Evolutionary conservation across 2,329 filamentous ascomycete species (phyloP).

Genomic region (Cyphellophora attinorum): DNA sequence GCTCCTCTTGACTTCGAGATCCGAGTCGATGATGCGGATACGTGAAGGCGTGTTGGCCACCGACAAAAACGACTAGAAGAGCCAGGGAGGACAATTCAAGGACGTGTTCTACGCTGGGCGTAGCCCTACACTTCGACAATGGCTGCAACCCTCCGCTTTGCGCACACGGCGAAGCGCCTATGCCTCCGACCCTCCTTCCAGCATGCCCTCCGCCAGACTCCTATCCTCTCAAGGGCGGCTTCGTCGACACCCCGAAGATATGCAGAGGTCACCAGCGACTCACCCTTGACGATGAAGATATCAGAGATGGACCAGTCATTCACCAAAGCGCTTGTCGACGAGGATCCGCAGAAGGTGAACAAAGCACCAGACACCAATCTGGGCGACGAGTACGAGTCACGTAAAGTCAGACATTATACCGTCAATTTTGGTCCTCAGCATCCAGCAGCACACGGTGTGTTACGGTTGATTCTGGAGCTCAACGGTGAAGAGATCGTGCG

Average conservation of each 20-base stretch:
- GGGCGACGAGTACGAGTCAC: conserved; percentile 43
- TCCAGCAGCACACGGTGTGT: conserved; percentile 93
- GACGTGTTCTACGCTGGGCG: not conserved
- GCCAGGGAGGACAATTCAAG: no score
- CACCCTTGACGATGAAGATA: conserved; percentile 38
- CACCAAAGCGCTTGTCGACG: conserved; percentile 31
- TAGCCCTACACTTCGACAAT: conserved; percentile 31
- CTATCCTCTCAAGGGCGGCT: conserved; percentile 38
- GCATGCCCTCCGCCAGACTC: conserved; percentile 10
- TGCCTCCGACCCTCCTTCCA: conserved; percentile 43
- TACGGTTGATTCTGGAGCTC: conserved; percentile 93
- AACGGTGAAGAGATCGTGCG: conserved; percentile 97
- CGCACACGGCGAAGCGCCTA: conserved; percentile 48
- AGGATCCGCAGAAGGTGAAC: conserved; percentile 28
- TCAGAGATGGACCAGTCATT: conserved; percentile 51
- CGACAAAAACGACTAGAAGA: no score
- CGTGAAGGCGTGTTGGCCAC: no score
- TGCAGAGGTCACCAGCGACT: conserved; percentile 24
- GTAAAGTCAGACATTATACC: conserved; percentile 97
- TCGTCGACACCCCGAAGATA: conserved; percentile 47
- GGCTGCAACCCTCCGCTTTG: conserved; percentile 47
- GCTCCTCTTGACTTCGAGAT: no score
- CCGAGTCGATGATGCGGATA: no score
- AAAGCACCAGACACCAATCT: conserved; percentile 31
- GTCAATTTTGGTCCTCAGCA: conserved; percentile 99